phyloP scores from a whole-genome alignment of 2,329 filamentous ascomycete species.

The Aspergillus neotritici region DNA sequence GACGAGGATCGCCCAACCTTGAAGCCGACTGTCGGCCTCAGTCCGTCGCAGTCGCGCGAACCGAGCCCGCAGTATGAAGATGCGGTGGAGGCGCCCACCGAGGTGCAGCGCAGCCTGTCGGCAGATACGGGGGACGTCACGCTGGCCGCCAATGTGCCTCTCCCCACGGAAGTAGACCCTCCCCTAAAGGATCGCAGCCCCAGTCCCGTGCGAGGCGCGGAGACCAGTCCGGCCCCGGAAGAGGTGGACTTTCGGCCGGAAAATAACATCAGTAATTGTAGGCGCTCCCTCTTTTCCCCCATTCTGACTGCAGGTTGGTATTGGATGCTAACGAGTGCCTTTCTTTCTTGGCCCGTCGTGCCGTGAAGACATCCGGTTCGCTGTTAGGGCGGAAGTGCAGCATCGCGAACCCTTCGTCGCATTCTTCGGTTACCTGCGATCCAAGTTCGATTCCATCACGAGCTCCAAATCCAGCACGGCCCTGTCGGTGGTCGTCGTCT shows the following conservation, averaged over 20 bases:
- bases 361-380: slow-evolving; percentile 73
- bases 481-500: slow-evolving; percentile 53
- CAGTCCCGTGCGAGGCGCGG: slow-evolving; percentile 17
- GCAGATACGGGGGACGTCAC: slow-evolving; percentile 23
- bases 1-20: slow-evolving; percentile 35
- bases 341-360: slow-evolving; percentile 16
- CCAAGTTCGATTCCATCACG: slow-evolving; percentile 56
- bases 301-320: slow-evolving; percentile 22
- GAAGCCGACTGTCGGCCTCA: slow-evolving; percentile 38
- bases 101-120: slow-evolving; percentile 21
- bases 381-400: slow-evolving; percentile 78
- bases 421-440: slow-evolving; percentile 58
- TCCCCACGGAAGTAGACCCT: slow-evolving; percentile 50
- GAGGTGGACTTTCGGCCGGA: slow-evolving; percentile 32
- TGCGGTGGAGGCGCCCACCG: slow-evolving; percentile 42
- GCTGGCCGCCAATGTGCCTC: slow-evolving; percentile 47
- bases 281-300: slow-evolving; percentile 24
- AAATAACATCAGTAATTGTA: slow-evolving; percentile 48
- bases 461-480: slow-evolving; percentile 65
- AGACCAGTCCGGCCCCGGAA: slow-evolving; percentile 49
- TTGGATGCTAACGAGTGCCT: slow-evolving; percentile 29
- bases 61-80: slow-evolving; percentile 57
- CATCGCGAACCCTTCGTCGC: slow-evolving; percentile 81
- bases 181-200: slow-evolving; percentile 48
- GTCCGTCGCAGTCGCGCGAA: slow-evolving; percentile 51